Evolutionary conservation across 805 yeast genomes (phyloP).

Genomic region (Maudiozyma serrabonitensis): DNA sequence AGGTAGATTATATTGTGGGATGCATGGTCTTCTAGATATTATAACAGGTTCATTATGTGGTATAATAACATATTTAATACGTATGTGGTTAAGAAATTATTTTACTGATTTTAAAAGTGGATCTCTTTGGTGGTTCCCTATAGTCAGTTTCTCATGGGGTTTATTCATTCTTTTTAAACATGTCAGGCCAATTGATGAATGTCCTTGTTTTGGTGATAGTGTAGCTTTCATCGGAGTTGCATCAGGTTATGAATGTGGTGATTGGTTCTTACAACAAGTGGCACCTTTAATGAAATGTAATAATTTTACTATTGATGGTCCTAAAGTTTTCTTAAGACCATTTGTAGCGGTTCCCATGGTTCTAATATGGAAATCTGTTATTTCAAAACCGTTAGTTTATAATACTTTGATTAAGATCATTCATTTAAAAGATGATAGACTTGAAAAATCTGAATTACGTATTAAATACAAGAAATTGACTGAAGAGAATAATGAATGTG

Average conservation of each 20-base stretch:
- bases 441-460: constrained; percentile 17
- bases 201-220: constrained; percentile 94
- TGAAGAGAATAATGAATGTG: constrained; percentile 16
- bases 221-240: constrained; percentile 90
- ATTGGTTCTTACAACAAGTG: constrained; percentile 37
- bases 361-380: constrained; percentile 56
- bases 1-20: constrained; percentile 91
- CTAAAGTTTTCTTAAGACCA: constrained; percentile 39
- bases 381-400: constrained; percentile 59
- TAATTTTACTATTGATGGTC: constrained; percentile 10
- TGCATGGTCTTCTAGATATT: constrained; percentile 90
- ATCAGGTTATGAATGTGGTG: constrained; percentile 62
- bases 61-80: constrained; percentile 35
- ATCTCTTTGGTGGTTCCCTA: constrained; percentile 27
- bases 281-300: constrained; percentile 3
- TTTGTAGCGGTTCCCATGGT: constrained; percentile 58
- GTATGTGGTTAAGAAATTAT: constrained; percentile 36
- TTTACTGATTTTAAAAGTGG: constrained; percentile 30
- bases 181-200: constrained; percentile 83
- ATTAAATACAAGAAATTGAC: constrained; percentile 3
- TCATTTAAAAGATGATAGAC: constrained; percentile 15
- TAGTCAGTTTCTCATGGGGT: constrained; percentile 32
- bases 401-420: constrained; percentile 31
- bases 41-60: constrained; percentile 61
- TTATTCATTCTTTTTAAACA: constrained; percentile 55